Evolutionary conservation across 805 yeast species (phyloP).

Genomic region (Ogataea kodamae): DNA sequence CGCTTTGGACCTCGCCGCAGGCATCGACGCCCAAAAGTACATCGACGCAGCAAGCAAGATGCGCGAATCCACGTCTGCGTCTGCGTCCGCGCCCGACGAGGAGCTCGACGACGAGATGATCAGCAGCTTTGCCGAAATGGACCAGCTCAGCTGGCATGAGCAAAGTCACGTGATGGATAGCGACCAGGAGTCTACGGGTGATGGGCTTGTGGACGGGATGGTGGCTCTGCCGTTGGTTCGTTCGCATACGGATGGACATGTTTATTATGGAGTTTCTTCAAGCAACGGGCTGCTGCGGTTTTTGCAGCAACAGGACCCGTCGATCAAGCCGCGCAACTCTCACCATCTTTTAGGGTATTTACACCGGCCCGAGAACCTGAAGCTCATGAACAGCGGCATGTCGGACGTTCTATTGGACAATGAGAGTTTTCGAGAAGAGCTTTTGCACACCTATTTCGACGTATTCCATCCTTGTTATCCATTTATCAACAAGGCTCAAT

Average conservation of each 20-base stretch:
- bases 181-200: conserved; percentile 2
- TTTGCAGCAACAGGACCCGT: conserved; percentile 6
- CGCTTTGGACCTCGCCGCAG: conserved; percentile 30
- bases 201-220: conserved; percentile 10
- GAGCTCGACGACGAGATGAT: conserved; percentile 18
- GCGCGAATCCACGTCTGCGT: background rate
- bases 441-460: conserved; percentile 44
- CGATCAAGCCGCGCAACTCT: conserved; percentile 1
- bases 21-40: conserved; percentile 5
- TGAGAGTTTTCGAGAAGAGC: conserved; percentile 6
- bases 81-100: background rate
- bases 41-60: conserved; percentile 3
- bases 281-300: conserved; percentile 40
- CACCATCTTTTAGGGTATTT: conserved; percentile 3
- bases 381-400: conserved; percentile 7
- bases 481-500: conserved; percentile 43
- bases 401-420: conserved; percentile 7
- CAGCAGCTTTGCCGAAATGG: conserved; percentile 42
- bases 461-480: conserved; percentile 54
- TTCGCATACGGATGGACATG: conserved; percentile 6
- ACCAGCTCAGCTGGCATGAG: conserved; percentile 42
- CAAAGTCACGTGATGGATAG: conserved; percentile 32
- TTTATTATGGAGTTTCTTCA: conserved; percentile 54
- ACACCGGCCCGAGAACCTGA: conserved; percentile 7
- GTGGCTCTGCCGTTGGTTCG: conserved; percentile 7